Base-by-base conservation (phyloP, 2,329 filamentous ascomycete genomes). In the Penicillium hordei region DNA sequence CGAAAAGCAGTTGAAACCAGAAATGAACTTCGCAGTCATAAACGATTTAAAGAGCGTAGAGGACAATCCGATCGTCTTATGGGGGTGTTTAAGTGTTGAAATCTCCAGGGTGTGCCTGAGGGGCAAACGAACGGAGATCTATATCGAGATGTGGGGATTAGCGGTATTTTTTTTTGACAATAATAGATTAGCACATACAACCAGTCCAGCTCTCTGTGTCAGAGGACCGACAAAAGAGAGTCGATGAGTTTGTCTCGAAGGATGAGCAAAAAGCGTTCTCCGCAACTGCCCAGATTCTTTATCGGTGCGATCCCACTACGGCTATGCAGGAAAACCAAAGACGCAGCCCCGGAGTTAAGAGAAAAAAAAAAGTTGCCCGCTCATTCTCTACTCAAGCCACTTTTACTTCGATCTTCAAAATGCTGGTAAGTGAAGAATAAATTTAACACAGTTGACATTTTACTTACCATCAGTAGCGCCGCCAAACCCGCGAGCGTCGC, bases 401-500 rank as follows among this genome's bases (percentile, higher is more conserved):
- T 52, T 48, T 49, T 51, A 60, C 45, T 43, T 29, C 36, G 44
- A 58, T 33, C 34, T 48, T 12, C 60, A 72, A 67, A 57, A 74
- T 74, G 71, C 64, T 74, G 58, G 71, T 74, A 65, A 48, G 70
- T 67, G 10, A 19, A 54, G 31, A 12, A 23, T 13, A 17, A 13
- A 31, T 9, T 27, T 10, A 8, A 36, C 3, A 40, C 5, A 5
- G 21, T 5, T 23, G 29, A 10, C 4, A 31, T 39, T 29, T 49
- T 29, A 58, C 34, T 57, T 4, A 49, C 58, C 19, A 57, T 54
- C 15, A 45, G 36, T 64, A 84, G 78, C 85, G 88, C 69, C 85
- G 88, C 81, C 88, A 91, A 82, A 87, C 88, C 61, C 86, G 90
- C 66, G 86, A 93, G 75, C 83, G 91, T 68, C 83, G 90, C 67